Percentiles rank a stretch among this genome's conserved stretches.
These are phyloP conservation scores for Cenococcum geophilum DNA, from an alignment of 495 filamentous ascomycete species.

Conservation along the genomic window DNA sequence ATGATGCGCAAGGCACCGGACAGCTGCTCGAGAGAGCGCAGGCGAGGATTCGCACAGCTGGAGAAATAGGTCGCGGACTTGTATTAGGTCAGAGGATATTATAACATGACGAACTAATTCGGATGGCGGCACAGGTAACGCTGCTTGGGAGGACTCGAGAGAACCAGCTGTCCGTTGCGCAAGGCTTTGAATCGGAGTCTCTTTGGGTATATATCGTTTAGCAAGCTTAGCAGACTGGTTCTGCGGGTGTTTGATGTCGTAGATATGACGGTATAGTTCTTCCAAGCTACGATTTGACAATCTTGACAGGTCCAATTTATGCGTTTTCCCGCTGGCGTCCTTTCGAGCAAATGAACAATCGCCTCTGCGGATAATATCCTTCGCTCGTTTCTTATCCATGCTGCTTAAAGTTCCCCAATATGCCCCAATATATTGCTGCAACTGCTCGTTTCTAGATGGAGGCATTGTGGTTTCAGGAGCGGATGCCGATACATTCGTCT, in stretches of 20 bases:
- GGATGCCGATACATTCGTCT: background rate
- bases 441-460: background rate
- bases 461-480: background rate
- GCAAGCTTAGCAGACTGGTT: background rate
- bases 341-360: background rate
- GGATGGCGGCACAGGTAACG: background rate
- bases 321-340: background rate
- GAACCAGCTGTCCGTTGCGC: background rate
- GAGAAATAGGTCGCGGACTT: conserved; percentile 7
- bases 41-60: conserved; percentile 23
- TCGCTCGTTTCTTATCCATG: background rate
- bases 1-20: conserved; percentile 17
- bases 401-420: background rate
- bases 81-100: conserved; percentile 4
- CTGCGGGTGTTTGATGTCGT: background rate
- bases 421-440: background rate
- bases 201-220: background rate
- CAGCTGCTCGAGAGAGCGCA: conserved; percentile 17
- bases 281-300: background rate
- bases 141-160: background rate
- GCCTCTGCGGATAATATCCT: background rate
- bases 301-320: background rate
- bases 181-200: background rate
- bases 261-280: background rate
- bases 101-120: conserved; percentile 15